These are phyloP conservation scores for Leucosporidium creatinivorum DNA, from an alignment of 768 basidiomycete species.

Conservation along the genomic window DNA sequence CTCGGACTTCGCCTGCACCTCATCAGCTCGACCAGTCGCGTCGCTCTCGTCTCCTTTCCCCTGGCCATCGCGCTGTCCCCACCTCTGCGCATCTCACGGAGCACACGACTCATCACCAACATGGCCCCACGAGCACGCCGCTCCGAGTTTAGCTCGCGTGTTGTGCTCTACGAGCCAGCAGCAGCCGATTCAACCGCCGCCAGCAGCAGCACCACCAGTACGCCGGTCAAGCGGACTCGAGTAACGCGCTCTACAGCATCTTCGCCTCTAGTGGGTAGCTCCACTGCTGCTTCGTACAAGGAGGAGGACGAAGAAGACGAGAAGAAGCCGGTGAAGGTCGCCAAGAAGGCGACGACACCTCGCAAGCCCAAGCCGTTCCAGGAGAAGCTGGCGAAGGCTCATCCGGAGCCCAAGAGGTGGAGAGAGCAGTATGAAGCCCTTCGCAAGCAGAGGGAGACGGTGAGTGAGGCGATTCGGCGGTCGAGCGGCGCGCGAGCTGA, in stretches of 20 bases:
- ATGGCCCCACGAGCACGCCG: neutral
- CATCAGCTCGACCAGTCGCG: too few relatives aligned
- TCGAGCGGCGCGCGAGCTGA: slow-evolving; percentile 39
- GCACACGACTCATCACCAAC: too few relatives aligned
- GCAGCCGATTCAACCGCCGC: neutral
- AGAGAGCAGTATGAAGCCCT: slow-evolving; percentile 55
- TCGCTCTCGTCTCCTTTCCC: too few relatives aligned
- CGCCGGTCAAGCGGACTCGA: neutral
- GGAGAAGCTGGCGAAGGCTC: slow-evolving; percentile 53
- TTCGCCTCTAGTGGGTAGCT: neutral
- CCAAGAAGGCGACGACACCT: slow-evolving; percentile 39
- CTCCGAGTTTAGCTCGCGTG: neutral
- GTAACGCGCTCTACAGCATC: neutral
- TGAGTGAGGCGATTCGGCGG: neutral
- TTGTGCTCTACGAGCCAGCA: slow-evolving; percentile 17
- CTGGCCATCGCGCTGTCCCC: too few relatives aligned
- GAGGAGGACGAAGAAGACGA: neutral
- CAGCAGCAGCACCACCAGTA: neutral
- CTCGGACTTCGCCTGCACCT: too few relatives aligned
- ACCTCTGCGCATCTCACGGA: too few relatives aligned
- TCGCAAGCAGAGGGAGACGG: slow-evolving; percentile 10
- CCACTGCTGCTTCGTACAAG: neutral
- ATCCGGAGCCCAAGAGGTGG: slow-evolving; percentile 64
- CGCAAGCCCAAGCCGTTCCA: slow-evolving; percentile 56
- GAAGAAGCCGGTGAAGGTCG: neutral